A percentile compares a stretch with the other conserved stretches of the same genome.
phyloP scores from a whole-genome alignment of 192 early-diverging fungal genomes.

The Coemansia biformis region DNA sequence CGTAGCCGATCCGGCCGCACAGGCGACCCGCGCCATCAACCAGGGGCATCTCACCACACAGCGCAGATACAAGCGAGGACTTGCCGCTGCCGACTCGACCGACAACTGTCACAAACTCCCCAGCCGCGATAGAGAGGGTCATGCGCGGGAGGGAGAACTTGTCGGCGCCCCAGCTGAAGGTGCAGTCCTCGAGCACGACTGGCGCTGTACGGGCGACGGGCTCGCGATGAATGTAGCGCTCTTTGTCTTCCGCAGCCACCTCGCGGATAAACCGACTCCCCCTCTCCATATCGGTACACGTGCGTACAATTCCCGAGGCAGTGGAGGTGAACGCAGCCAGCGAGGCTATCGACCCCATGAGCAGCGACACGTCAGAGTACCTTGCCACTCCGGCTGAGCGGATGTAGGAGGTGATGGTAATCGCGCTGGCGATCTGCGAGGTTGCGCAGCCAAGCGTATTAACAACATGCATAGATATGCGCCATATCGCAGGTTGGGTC shows the following conservation, averaged over 20 bases:
- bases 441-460: constrained; percentile 26
- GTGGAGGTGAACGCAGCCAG: constrained; percentile 9
- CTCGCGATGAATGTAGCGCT: constrained; percentile 1
- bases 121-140: constrained; percentile 54
- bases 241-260: neutral
- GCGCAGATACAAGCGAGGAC: constrained; percentile 54
- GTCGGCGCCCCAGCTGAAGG: constrained; percentile 23
- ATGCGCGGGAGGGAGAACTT: constrained; percentile 56
- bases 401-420: constrained; percentile 57
- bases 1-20: constrained; percentile 53
- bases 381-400: constrained; percentile 13
- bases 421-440: constrained; percentile 53
- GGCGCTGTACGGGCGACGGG: neutral
- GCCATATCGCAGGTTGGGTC: constrained; percentile 25
- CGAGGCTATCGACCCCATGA: constrained; percentile 20
- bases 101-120: constrained; percentile 72
- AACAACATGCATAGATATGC: constrained; percentile 7
- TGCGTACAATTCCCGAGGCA: neutral
- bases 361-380: constrained; percentile 11
- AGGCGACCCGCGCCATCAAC: constrained; percentile 59
- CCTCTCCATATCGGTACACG: neutral
- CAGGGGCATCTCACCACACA: constrained; percentile 84
- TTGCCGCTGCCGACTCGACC: constrained; percentile 81
- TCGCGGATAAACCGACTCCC: constrained; percentile 2
- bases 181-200: constrained; percentile 15